Conservation (phyloP, 2,329 filamentous ascomycete genomes). For the Emericellopsis atlantica region DNA sequence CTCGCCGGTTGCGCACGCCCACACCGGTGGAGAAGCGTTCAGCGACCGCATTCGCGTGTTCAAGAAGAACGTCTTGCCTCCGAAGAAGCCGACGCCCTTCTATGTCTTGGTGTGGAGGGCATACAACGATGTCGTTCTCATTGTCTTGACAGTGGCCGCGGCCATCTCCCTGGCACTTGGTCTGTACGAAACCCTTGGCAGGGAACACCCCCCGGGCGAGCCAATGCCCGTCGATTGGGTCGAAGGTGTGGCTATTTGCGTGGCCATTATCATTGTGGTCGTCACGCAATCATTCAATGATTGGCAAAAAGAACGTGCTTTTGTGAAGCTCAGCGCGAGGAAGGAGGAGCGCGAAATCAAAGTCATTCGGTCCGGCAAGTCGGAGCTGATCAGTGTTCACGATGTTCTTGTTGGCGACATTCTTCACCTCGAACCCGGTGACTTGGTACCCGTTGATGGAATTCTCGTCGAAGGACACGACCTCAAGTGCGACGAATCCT, state of each 20-base stretch:
- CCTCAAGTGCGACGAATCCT: slow-evolving; percentile 58
- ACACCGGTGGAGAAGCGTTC: slow-evolving; percentile 7
- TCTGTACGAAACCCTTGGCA: slow-evolving; percentile 51
- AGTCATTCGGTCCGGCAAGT: slow-evolving; percentile 53
- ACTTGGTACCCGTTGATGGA: slow-evolving; percentile 59
- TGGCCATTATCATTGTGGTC: slow-evolving; percentile 52
- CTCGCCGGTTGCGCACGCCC: background rate
- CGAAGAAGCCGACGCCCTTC: slow-evolving; percentile 49
- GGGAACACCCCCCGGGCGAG: slow-evolving; percentile 25
- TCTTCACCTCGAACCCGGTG: slow-evolving; percentile 55
- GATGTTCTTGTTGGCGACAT: slow-evolving; percentile 60
- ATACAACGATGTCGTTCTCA: slow-evolving; percentile 57
- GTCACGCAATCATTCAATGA: slow-evolving; percentile 52
- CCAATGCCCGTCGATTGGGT: slow-evolving; percentile 46
- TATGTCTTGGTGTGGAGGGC: slow-evolving; percentile 52
- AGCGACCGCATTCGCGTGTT: slow-evolving; percentile 45
- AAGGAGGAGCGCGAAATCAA: slow-evolving; percentile 55
- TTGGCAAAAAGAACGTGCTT: slow-evolving; percentile 56
- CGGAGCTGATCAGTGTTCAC: slow-evolving; percentile 48
- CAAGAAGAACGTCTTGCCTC: slow-evolving; percentile 47
- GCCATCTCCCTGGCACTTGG: slow-evolving; percentile 54
- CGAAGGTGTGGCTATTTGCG: slow-evolving; percentile 54
- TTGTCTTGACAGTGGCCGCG: slow-evolving; percentile 52
- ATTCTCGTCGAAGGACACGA: slow-evolving; percentile 46
- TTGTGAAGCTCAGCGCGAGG: slow-evolving; percentile 47